Evolutionary conservation across 768 basidiomycete genomes (phyloP).

Genomic region (Suillus luteus): DNA sequence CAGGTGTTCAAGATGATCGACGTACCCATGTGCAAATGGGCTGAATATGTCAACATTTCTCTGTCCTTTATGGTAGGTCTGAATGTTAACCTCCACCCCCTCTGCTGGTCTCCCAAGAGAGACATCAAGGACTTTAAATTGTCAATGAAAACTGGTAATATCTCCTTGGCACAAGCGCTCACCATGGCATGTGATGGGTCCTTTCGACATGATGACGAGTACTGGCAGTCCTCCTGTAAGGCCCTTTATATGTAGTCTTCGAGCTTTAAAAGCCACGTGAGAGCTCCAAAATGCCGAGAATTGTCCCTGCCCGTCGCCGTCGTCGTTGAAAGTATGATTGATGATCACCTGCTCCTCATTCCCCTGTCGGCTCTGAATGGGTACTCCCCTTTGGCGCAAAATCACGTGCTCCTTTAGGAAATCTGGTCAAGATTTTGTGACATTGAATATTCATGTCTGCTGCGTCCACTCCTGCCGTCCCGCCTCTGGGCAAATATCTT

Average conservation of each 20-base stretch:
- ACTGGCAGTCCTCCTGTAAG: not conserved
- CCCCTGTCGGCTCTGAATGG: not conserved
- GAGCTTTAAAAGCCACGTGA: not conserved
- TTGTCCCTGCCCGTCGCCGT: not conserved
- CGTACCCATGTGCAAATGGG: constrained; percentile 63
- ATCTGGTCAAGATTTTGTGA: constrained; percentile 19
- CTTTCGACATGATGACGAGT: constrained; percentile 47
- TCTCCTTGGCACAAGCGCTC: constrained; percentile 18
- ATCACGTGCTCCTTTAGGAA: not conserved
- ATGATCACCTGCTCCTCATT: not conserved
- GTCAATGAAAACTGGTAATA: constrained; percentile 1
- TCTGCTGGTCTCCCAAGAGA: constrained; percentile 80
- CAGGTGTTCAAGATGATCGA: constrained; percentile 3
- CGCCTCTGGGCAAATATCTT: constrained; percentile 87
- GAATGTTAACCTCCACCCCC: constrained; percentile 65
- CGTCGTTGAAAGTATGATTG: not conserved
- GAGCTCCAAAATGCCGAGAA: constrained; percentile 2
- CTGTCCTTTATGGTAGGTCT: constrained; percentile 44
- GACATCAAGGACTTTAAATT: constrained; percentile 74
- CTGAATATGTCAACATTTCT: constrained; percentile 48
- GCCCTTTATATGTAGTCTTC: not conserved
- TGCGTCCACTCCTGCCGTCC: constrained; percentile 37
- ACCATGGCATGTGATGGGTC: constrained; percentile 94
- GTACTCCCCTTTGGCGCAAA: not conserved
- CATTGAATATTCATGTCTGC: constrained; percentile 35